These are phyloP conservation scores for Stygiomarasmius scandens DNA, from an alignment of 1,284 basidiomycete species.

Conservation along the genomic window DNA sequence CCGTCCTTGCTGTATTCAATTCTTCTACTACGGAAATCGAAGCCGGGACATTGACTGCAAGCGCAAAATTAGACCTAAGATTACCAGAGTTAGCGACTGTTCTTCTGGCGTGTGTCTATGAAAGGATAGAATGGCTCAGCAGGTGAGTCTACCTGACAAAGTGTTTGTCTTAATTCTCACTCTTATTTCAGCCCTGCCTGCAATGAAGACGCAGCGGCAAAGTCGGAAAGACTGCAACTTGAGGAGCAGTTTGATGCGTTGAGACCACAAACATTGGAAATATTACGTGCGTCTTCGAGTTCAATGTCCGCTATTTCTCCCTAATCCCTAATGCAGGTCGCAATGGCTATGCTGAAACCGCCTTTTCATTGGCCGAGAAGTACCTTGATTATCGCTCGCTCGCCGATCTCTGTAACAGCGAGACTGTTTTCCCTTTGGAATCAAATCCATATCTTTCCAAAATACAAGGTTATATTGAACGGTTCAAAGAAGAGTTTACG, in stretches of 20 bases:
- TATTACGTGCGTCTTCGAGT: slow-evolving; percentile 59
- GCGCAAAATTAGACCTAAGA: slow-evolving; percentile 43
- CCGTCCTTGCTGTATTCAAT: slow-evolving; percentile 75
- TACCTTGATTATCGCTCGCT: slow-evolving; percentile 85
- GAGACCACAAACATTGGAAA: slow-evolving; percentile 75
- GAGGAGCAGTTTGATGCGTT: slow-evolving; percentile 67
- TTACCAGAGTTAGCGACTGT: slow-evolving; percentile 73
- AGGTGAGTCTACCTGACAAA: slow-evolving; percentile 46
- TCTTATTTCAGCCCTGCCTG: slow-evolving; percentile 42
- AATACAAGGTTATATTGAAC: slow-evolving; percentile 77
- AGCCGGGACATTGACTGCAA: slow-evolving; percentile 16
- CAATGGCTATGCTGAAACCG: slow-evolving; percentile 67
- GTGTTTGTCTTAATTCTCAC: neutral
- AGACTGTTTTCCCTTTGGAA: slow-evolving; percentile 62
- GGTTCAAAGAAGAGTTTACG: slow-evolving; percentile 85
- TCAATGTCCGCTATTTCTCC: slow-evolving; percentile 22
- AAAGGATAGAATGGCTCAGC: slow-evolving; percentile 69
- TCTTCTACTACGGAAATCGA: slow-evolving; percentile 60
- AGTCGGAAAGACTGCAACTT: slow-evolving; percentile 54
- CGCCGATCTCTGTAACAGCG: slow-evolving; percentile 79
- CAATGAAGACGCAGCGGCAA: slow-evolving; percentile 45
- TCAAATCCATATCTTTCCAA: slow-evolving; percentile 61
- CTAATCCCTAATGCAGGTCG: slow-evolving; percentile 45
- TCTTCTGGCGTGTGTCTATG: slow-evolving; percentile 74
- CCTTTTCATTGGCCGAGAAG: slow-evolving; percentile 83